Base-by-base conservation (phyloP, 148 eudicot genomes). In the Bassia scoparia region DNA sequence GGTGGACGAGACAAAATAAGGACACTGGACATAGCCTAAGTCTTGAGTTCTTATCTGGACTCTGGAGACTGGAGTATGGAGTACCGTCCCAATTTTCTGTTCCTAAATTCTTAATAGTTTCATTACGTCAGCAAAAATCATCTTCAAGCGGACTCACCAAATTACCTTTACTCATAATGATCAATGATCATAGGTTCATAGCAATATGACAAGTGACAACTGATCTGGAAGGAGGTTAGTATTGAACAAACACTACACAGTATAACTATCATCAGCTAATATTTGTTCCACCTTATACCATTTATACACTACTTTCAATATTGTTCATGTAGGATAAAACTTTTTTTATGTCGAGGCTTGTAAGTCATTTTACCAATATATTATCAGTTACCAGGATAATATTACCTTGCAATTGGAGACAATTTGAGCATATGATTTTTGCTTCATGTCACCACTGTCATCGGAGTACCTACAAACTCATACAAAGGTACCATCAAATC, bases 351-450 rank as follows among this genome's bases (percentile, higher is more conserved):
- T 49, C 20, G 6, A 49, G 53, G 53, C 53, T 49, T 49, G n/a
- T 49, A 15, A 38, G 11, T 37, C n/a, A 17, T 31, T 21, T 30
- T 17, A n/a, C 48, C 23, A 13, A 24, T 29, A 11, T 10, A 14
- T 3, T 69, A 7, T 48, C 18, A 59, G 24, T 2, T 24, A 24
- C 30, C 14, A 21, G 12, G 29, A 35, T 8, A 66, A 1, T 44
- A 33, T 74, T 85, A 91, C 98, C 98, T 95, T 95, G 90, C 98
- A 95, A 77, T n/a, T 95, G 98, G 55, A 95, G 81, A 81, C 98
- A 95, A 78, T 95, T 78, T 95, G 98, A 79, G 97, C 96, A 80
- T 89, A 88, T 60, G 91, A 88, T 71, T 95, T 97, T 80, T 91
- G 88, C 86, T 91, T 95, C 80, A 78, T 78, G 74, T 88, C 75